Evolutionary conservation across 2,329 filamentous ascomycete genomes (phyloP), one percentile per base, ranked within the genome.

Genomic region (Trichoderma aggressivum): DNA sequence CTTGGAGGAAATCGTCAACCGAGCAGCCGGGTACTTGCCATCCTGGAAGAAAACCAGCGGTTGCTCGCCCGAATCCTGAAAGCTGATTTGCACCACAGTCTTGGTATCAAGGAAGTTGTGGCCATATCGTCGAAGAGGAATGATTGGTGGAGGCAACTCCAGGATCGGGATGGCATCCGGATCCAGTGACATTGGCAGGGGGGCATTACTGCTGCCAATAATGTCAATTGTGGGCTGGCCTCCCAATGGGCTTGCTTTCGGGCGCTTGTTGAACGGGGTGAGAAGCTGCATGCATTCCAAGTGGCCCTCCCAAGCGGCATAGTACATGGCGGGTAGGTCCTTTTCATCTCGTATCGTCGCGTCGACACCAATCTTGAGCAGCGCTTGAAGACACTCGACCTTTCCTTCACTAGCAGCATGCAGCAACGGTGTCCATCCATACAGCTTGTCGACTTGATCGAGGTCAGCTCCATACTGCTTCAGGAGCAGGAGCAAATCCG

Each of bases 21-120:
- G 91, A 66, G 96, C 94, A 24, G 96, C 96, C 21, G 96, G 96
- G 77, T 99, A 97, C 80, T 98, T 97, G 78, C 93, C 94, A 76
- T 97, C 93, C 78, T 98, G 95, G 83, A 98, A 98, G 82, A 99
- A 99, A n/a, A 92, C 83, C 65, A 99, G 90, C 0, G 96, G 92
- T 70, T 87, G 87, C 63, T 96, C 89, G 72, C 91, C 90, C 30
- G 88, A 85, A 72, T 91, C 91, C 65, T 95, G 93, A 77, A 99
- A 98, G 75, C 88, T 93, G 74, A 99, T 92, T 77, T 98, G 93
- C 14, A 99, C 90, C 74, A 98, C 97, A 0, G 94, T 97, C 83
- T 98, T 99, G 34, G 94, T 97, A 78, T 99, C 96, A 43, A 99
- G 86, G 85, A 99, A 99, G 81, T 98, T 99, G 83, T 99, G 96